A percentile compares a stretch with the other conserved stretches of the same genome.
phyloP scores from a whole-genome alignment of 345 rosid species.

The Euphorbia tirucalli region DNA sequence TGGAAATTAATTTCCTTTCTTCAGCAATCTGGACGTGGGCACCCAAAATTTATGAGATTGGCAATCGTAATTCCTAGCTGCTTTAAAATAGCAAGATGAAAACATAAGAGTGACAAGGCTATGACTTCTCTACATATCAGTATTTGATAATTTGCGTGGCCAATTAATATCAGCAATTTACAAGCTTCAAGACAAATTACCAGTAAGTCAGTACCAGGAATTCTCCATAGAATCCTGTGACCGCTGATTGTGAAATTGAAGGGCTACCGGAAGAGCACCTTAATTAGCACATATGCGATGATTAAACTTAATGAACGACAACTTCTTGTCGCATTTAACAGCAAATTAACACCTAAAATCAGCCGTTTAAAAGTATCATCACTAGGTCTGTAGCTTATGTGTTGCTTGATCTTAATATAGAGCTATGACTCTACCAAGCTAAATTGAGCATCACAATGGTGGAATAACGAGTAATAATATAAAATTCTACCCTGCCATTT shows the following conservation, averaged over 20 bases:
- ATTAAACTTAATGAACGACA: not conserved
- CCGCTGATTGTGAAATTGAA: not conserved
- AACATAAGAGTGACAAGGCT: not conserved
- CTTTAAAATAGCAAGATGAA: not conserved
- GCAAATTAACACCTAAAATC: not conserved
- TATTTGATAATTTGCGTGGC: not conserved
- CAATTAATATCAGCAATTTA: not conserved
- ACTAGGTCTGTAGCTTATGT: not conserved
- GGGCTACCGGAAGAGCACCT: not conserved
- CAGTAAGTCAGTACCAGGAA: not conserved
- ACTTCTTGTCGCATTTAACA: not conserved
- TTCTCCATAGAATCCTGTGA: not conserved
- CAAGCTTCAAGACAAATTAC: not conserved
- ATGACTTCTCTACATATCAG: not conserved
- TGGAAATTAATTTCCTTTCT: not conserved
- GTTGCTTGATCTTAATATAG: not conserved
- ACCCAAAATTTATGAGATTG: not conserved
- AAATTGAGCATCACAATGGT: conserved; percentile 1
- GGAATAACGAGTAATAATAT: no score
- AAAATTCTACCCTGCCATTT: not conserved
- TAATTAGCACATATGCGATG: not conserved
- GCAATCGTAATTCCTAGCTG: not conserved
- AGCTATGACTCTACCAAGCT: not conserved
- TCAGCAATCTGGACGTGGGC: not conserved
- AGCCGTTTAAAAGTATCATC: not conserved